Evolutionary conservation across 768 basidiomycete genomes (phyloP).

Genomic region (Podaxis pistillaris): DNA sequence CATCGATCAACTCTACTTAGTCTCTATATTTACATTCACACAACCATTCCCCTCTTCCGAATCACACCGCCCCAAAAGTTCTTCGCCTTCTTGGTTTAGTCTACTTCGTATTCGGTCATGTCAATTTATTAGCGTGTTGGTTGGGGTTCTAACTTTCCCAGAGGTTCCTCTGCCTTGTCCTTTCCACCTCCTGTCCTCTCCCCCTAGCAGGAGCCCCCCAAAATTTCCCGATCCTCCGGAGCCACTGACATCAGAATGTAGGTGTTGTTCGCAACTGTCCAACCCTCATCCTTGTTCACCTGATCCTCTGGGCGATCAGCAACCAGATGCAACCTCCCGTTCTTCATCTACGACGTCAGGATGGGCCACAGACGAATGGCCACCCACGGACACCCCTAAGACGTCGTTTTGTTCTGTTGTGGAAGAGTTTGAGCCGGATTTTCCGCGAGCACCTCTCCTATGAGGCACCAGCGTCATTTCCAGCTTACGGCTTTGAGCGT

Average conservation of each 20-base stretch:
- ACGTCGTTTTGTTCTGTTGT: neutral
- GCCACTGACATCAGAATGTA: neutral
- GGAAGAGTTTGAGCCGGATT: conserved; percentile 5
- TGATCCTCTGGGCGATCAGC: neutral
- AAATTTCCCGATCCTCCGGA: neutral
- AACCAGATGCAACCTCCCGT: neutral
- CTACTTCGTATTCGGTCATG: neutral
- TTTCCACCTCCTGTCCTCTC: neutral
- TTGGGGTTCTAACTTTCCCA: neutral
- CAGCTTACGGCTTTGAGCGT: conserved; percentile 1
- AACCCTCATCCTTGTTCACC: neutral
- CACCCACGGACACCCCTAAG: neutral
- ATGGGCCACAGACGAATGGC: neutral
- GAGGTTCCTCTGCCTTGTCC: neutral
- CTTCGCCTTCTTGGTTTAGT: conserved; percentile 9
- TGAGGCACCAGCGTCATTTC: neutral
- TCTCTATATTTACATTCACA: neutral
- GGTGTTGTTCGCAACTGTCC: neutral
- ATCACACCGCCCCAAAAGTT: neutral
- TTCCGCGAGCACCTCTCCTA: neutral
- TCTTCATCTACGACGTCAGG: neutral
- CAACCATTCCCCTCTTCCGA: neutral
- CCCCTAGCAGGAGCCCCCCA: neutral
- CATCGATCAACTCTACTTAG: conserved; percentile 15
- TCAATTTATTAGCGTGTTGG: neutral